A percentile compares a stretch with the other conserved stretches of the same genome.
Conservation (phyloP, 2,329 filamentous ascomycete genomes). For the Cadophora gregata region DNA sequence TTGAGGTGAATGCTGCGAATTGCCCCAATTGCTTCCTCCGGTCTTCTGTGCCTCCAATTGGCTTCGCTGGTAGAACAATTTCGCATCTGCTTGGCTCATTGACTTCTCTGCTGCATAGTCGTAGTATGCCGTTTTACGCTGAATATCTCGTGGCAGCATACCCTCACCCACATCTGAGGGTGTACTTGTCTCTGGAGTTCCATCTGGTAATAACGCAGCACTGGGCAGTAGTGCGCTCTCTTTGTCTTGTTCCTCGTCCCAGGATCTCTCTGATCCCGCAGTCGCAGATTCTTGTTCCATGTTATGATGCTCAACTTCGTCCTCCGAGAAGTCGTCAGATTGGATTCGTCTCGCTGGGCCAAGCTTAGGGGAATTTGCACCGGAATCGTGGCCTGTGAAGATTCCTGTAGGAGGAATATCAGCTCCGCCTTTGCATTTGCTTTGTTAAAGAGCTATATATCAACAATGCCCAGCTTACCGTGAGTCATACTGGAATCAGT, state of each 20-base stretch:
- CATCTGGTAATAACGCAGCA: slow-evolving; percentile 37
- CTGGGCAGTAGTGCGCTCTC: slow-evolving; percentile 39
- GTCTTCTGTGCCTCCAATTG: slow-evolving; percentile 59
- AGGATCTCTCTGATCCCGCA: slow-evolving; percentile 30
- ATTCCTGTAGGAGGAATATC: slow-evolving; percentile 2
- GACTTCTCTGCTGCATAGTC: slow-evolving; percentile 93
- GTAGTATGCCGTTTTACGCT: slow-evolving; percentile 83
- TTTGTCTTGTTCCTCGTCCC: slow-evolving; percentile 31
- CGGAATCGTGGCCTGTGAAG: neutral
- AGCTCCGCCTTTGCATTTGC: neutral
- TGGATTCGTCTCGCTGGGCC: neutral
- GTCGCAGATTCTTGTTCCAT: slow-evolving; percentile 21
- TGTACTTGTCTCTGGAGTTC: slow-evolving; percentile 35
- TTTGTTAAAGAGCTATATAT: neutral
- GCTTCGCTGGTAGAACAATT: slow-evolving; percentile 93
- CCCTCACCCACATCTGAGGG: slow-evolving; percentile 46
- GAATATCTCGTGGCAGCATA: slow-evolving; percentile 65
- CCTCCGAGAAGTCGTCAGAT: slow-evolving; percentile 23
- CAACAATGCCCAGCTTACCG: slow-evolving; percentile 14
- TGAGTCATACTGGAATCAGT: slow-evolving; percentile 3
- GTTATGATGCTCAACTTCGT: slow-evolving; percentile 30
- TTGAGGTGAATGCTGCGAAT: slow-evolving; percentile 39
- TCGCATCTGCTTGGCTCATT: slow-evolving; percentile 92
- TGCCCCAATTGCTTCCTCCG: slow-evolving; percentile 43
- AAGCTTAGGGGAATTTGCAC: neutral